Evolutionary conservation across 192 early-diverging fungal genomes (phyloP).

Genomic region (Gryganskiella cystojenkinii): DNA sequence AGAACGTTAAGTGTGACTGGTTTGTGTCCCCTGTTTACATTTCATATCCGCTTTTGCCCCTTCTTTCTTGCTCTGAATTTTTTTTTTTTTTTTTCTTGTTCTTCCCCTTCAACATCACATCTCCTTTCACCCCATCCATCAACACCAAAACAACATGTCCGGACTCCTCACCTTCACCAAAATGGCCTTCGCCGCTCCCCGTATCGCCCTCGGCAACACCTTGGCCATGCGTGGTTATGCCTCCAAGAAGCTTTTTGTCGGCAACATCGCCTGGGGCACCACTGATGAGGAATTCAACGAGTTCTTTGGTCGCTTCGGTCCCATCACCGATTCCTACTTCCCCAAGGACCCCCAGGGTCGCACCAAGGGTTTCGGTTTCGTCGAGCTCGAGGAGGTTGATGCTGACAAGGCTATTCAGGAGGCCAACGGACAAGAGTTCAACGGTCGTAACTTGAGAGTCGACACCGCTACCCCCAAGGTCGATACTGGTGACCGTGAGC

Average conservation of each 20-base stretch:
- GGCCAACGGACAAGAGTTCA: constrained; percentile 34
- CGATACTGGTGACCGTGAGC: constrained; percentile 7
- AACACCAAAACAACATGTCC: constrained; percentile 24
- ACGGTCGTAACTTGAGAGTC: constrained; percentile 38
- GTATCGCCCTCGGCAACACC: constrained; percentile 37
- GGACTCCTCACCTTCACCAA: constrained; percentile 52
- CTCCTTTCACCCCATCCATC: not conserved
- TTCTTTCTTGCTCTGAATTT: not conserved
- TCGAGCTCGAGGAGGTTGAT: constrained; percentile 33
- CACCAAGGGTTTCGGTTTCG: constrained; percentile 48
- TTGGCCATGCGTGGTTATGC: constrained; percentile 42
- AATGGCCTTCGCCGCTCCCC: constrained; percentile 45
- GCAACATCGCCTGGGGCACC: constrained; percentile 49
- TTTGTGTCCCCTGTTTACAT: too few species aligned
- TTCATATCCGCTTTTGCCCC: too few species aligned
- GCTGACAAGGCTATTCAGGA: constrained; percentile 33
- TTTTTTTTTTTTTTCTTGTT: constrained; percentile 5
- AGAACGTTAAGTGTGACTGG: too few species aligned
- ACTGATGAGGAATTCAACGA: constrained; percentile 43
- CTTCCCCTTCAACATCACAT: constrained; percentile 1
- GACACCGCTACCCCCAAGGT: constrained; percentile 19
- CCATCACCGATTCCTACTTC: constrained; percentile 23
- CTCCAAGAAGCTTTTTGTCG: constrained; percentile 51
- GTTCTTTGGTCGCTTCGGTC: constrained; percentile 25
- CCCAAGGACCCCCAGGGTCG: constrained; percentile 41